Evolutionary conservation across 2,329 filamentous ascomycete genomes (phyloP).

Genomic region (Erysiphe pisi): DNA sequence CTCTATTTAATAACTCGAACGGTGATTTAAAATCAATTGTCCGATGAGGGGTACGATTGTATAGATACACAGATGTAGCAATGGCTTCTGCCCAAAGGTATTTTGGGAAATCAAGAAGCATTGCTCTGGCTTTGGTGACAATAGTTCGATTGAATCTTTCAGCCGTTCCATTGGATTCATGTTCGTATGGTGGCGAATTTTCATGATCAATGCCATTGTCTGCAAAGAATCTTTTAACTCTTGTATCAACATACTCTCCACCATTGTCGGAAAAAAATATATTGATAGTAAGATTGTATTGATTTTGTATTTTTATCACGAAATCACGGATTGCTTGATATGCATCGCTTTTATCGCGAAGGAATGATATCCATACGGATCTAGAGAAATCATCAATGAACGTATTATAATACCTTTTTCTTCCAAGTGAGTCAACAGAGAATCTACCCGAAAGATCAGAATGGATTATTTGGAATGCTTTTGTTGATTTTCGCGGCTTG

Average conservation of each 20-base stretch:
- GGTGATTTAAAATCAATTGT: slow-evolving; percentile 5
- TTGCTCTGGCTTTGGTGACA: neutral
- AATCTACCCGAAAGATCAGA: no score
- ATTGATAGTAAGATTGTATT: no score
- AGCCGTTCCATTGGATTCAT: slow-evolving; percentile 15
- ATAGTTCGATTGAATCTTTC: neutral
- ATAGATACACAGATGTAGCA: neutral
- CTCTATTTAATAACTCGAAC: neutral
- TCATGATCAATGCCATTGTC: slow-evolving; percentile 24
- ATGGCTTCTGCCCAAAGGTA: slow-evolving; percentile 10
- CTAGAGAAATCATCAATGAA: neutral
- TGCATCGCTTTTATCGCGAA: slow-evolving; percentile 2
- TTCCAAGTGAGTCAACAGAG: no score
- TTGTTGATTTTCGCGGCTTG: no score
- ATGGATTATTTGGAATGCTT: no score
- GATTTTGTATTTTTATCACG: no score
- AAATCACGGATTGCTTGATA: no score
- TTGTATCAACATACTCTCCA: no score
- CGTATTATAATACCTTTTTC: no score
- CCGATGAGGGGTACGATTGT: neutral
- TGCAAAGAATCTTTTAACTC: no score
- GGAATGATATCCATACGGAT: neutral
- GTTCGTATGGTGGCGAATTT: slow-evolving; percentile 17
- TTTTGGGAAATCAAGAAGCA: slow-evolving; percentile 10
- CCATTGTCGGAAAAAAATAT: no score